These are phyloP conservation scores for Aechmea fasciata DNA, from an alignment of 176 grass and related monocot genomes.

Conservation along the genomic window DNA sequence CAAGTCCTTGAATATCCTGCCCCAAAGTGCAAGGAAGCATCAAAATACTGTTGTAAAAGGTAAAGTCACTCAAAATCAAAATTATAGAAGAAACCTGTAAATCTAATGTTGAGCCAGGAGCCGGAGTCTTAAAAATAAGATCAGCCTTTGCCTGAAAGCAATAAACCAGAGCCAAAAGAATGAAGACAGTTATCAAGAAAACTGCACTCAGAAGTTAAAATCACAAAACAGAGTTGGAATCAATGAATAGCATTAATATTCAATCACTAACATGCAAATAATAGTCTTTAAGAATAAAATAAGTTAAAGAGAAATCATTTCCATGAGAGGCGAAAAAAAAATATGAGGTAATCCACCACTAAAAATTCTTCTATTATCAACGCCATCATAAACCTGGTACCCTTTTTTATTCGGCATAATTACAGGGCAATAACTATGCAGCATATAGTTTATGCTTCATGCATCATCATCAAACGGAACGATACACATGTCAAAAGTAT, in stretches of 20 bases:
- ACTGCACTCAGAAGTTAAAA: background rate
- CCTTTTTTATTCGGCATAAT: too few species aligned
- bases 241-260: background rate
- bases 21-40: background rate
- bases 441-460: too few species aligned
- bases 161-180: constrained; percentile 2
- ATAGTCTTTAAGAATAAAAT: too few species aligned
- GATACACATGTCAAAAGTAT: too few species aligned
- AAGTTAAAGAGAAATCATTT: too few species aligned
- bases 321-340: too few species aligned
- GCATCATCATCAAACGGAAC: too few species aligned
- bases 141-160: constrained; percentile 63
- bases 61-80: background rate
- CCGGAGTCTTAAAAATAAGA: constrained; percentile 52
- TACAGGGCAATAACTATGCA: too few species aligned
- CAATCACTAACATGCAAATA: too few species aligned
- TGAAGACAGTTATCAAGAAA: background rate
- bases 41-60: background rate
- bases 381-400: too few species aligned
- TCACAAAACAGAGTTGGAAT: background rate
- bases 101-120: constrained; percentile 51
- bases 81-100: constrained; percentile 43
- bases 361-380: too few species aligned
- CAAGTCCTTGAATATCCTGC: constrained; percentile 79
- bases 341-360: too few species aligned